Evolutionary conservation across 1,284 basidiomycete genomes (phyloP).

Genomic region (Tilletia indica): DNA sequence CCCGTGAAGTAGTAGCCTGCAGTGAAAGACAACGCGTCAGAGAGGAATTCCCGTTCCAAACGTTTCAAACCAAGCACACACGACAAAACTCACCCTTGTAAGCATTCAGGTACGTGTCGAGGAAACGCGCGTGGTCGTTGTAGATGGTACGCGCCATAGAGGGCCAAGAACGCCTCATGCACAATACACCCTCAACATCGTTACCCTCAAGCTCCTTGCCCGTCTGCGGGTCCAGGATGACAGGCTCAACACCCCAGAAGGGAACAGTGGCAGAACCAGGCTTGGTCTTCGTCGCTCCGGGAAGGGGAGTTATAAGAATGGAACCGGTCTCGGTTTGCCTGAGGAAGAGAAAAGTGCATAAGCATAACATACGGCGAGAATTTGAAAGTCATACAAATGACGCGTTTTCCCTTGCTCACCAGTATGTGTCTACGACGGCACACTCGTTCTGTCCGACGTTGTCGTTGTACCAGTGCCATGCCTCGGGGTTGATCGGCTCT

Average conservation of each 20-base stretch:
- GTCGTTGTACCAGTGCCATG: constrained; percentile 98
- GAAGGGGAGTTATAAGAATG: constrained; percentile 90
- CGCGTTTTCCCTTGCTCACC: constrained; percentile 25
- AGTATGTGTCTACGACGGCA: constrained; percentile 77
- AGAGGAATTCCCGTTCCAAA: constrained; percentile 17
- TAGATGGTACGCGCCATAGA: constrained; percentile 92
- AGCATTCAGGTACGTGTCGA: constrained; percentile 88
- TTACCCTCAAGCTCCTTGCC: constrained; percentile 77
- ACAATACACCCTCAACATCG: constrained; percentile 86
- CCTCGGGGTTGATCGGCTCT: constrained; percentile 98
- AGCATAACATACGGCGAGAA: not conserved
- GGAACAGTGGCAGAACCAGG: constrained; percentile 94
- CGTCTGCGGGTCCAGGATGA: constrained; percentile 78
- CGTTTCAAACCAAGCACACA: not conserved
- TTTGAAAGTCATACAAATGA: not conserved
- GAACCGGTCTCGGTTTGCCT: constrained; percentile 95
- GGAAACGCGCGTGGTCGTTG: constrained; percentile 83
- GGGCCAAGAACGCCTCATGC: constrained; percentile 85
- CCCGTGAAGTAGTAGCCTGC: constrained; percentile 83
- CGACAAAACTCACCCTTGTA: constrained; percentile 46
- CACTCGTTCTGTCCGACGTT: constrained; percentile 84
- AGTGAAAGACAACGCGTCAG: constrained; percentile 58
- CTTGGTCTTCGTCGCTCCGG: constrained; percentile 91
- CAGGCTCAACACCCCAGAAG: constrained; percentile 92
- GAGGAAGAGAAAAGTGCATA: constrained; percentile 30